Evolutionary conservation across 2,329 filamentous ascomycete species (phyloP).

Genomic region (Aspergillaceae sp.): DNA sequence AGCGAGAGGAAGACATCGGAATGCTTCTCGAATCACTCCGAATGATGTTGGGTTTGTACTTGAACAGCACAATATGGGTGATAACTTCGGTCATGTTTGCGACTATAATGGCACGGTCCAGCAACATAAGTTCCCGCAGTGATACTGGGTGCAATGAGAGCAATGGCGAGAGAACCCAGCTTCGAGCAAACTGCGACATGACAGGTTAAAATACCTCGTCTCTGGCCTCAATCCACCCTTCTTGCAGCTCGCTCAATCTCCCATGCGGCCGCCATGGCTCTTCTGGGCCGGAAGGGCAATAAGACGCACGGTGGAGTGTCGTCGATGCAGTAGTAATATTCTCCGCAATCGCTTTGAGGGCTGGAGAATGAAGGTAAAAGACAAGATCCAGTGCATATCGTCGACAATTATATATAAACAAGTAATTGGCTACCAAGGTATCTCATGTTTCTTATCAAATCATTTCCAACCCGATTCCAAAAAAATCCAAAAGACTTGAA

Average conservation of each 20-base stretch:
- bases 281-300: not conserved
- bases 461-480: no score
- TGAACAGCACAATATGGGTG: slow-evolving; percentile 1
- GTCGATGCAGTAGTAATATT: not conserved
- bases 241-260: not conserved
- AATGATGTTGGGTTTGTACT: slow-evolving; percentile 1
- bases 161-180: not conserved
- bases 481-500: no score
- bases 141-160: not conserved
- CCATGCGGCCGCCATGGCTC: not conserved
- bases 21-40: slow-evolving; percentile 1
- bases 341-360: not conserved
- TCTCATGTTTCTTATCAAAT: no score
- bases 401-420: no score
- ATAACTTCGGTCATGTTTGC: not conserved
- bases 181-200: not conserved
- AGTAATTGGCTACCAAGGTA: no score
- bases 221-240: not conserved
- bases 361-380: not conserved
- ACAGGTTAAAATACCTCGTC: not conserved
- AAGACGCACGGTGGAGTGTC: not conserved
- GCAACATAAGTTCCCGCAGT: no score
- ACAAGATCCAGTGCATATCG: not conserved
- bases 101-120: no score
- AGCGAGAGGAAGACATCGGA: slow-evolving; percentile 1